phyloP scores from a whole-genome alignment of 495 filamentous ascomycete genomes.

The Pyrenula massariospora region DNA sequence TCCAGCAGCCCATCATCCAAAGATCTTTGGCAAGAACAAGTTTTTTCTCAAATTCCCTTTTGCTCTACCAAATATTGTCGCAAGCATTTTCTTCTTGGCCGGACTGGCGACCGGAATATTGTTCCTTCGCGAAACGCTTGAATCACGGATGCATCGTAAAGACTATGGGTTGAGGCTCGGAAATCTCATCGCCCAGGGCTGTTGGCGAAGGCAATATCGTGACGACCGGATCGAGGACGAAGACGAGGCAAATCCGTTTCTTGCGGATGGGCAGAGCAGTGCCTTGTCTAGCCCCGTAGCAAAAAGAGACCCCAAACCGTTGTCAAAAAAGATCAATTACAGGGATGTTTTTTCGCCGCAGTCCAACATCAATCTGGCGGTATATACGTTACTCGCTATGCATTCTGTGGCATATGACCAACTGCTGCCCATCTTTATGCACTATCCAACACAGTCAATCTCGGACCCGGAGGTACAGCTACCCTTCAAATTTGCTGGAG shows the following conservation, averaged over 20 bases:
- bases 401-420: slow-evolving; percentile 74
- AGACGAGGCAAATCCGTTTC: slow-evolving; percentile 30
- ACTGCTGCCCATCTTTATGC: slow-evolving; percentile 69
- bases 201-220: slow-evolving; percentile 10
- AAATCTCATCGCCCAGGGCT: slow-evolving; percentile 24
- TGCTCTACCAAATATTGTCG: slow-evolving; percentile 68
- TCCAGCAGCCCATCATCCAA: slow-evolving; percentile 58
- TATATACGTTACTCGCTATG: slow-evolving; percentile 64
- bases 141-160: slow-evolving; percentile 43
- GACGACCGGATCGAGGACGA: slow-evolving; percentile 10
- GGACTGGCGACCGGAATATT: slow-evolving; percentile 59
- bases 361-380: slow-evolving; percentile 60
- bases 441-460: slow-evolving; percentile 49
- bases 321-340: slow-evolving; percentile 30
- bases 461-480: slow-evolving; percentile 46
- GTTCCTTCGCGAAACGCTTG: slow-evolving; percentile 71
- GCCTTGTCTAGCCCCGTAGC: background rate
- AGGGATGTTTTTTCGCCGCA: slow-evolving; percentile 63
- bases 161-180: slow-evolving; percentile 66
- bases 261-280: slow-evolving; percentile 7
- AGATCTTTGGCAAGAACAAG: slow-evolving; percentile 49
- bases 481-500: slow-evolving; percentile 69
- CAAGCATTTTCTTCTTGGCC: slow-evolving; percentile 56
- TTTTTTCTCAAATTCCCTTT: slow-evolving; percentile 72
- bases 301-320: slow-evolving; percentile 12